Evolutionary conservation across 306 rosid species (phyloP), one percentile per base, ranked within the genome.

Genomic region (Vigna unguiculata): DNA sequence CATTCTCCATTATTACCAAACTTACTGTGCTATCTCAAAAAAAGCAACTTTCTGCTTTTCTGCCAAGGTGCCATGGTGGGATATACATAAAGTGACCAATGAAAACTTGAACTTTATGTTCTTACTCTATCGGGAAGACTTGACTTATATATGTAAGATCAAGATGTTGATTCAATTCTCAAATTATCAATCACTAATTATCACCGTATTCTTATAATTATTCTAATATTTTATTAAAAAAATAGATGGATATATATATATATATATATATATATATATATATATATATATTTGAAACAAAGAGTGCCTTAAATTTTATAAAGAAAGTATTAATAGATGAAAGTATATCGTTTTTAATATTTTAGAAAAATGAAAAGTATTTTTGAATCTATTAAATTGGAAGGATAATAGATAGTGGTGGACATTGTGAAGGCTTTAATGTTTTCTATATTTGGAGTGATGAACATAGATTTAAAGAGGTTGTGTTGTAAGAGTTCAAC

Each of bases 1-100:
- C 68, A 28, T 62, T 79, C 25, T 49, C 11, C 58, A 71, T 36
- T 77, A 71, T 36, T 77, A 57, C 67, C 73, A 71, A 72, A 66
- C 54, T 22, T 53, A 36, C 34, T 25, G 15, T 74, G 57, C 51
- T 51, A 53, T 78, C 70, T 38, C 74, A 41, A 25, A 63, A 71
- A 72, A 40, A 34, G 48, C 32, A 9, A 36, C 66, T 41, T 79
- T 66, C 5, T 71, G 7, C 74, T 71, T 79, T 79, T 6, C n/a
- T 69, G 32, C 68, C 20, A 32, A 11, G n/a, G 30, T 28, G 68
- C 28, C 3, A 22, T 3, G 28, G 57, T 62, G 74, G 74, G 74
- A 79, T 66, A 15, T 21, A 8, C 76, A 19, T 43, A 10, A 43
- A 72, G 59, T 72, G 79, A 57, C 78, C 74, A 63, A 72, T 55